These are phyloP conservation scores for Francoa sonchifolia DNA, from an alignment of 441 rosid genomes.

Conservation along the genomic window DNA sequence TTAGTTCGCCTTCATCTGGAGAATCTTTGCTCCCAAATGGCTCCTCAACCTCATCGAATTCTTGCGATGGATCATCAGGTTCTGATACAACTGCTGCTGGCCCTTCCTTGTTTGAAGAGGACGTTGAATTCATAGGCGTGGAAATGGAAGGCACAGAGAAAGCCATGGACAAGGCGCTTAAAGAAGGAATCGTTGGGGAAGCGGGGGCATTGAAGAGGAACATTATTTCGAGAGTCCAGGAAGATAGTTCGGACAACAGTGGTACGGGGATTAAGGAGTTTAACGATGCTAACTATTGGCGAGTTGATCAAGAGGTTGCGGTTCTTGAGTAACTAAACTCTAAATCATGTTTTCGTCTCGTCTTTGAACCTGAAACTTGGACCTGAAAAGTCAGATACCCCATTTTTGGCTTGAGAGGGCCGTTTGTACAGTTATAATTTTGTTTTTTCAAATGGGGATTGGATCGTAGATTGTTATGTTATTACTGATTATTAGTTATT, in stretches of 20 bases:
- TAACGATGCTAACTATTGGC: slow-evolving; percentile 87
- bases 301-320: slow-evolving; percentile 76
- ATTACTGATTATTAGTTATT: slow-evolving; percentile 18
- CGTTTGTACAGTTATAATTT: slow-evolving; percentile 51
- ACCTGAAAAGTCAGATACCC: slow-evolving; percentile 11
- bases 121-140: slow-evolving; percentile 91
- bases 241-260: slow-evolving; percentile 38
- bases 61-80: slow-evolving; percentile 26
- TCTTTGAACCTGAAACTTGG: slow-evolving; percentile 12
- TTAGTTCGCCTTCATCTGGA: slow-evolving; percentile 25
- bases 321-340: slow-evolving; percentile 52
- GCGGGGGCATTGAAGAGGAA: slow-evolving; percentile 75
- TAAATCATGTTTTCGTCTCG: too few species aligned
- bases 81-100: slow-evolving; percentile 30
- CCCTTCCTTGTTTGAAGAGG: slow-evolving; percentile 80
- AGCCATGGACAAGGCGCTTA: slow-evolving; percentile 89
- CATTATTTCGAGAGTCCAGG: slow-evolving; percentile 27
- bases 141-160: slow-evolving; percentile 84
- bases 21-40: slow-evolving; percentile 42
- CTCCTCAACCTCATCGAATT: slow-evolving; percentile 22
- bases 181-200: slow-evolving; percentile 93
- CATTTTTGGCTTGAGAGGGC: slow-evolving; percentile 21
- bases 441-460: slow-evolving; percentile 30
- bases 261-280: slow-evolving; percentile 66
- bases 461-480: slow-evolving; percentile 26